These are phyloP conservation scores for Jackrogersella multiformis DNA, from an alignment of 495 filamentous ascomycete genomes.

Conservation along the genomic window DNA sequence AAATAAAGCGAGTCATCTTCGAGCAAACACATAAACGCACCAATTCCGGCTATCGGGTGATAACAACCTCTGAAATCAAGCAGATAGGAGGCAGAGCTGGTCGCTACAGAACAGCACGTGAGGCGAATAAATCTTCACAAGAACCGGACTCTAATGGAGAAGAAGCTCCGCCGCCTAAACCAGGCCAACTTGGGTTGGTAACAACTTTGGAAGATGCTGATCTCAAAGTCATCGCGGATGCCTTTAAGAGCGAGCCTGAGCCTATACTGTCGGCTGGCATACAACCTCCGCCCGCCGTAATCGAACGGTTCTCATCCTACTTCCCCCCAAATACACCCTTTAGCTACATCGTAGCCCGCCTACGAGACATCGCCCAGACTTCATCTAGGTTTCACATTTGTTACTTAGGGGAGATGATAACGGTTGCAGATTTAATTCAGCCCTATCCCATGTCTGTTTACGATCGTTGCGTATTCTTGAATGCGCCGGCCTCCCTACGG, in stretches of 20 bases:
- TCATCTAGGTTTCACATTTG: constrained; percentile 79
- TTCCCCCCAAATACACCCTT: constrained; percentile 82
- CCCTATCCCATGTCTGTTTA: constrained; percentile 67
- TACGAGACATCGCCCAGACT: constrained; percentile 70
- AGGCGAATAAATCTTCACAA: constrained; percentile 48
- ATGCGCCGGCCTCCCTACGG: constrained; percentile 65
- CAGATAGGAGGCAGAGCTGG: constrained; percentile 96
- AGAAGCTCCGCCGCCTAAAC: constrained; percentile 43
- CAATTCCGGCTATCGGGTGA: constrained; percentile 56
- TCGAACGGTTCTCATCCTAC: constrained; percentile 77
- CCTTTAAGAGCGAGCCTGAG: constrained; percentile 68
- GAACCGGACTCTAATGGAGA: constrained; percentile 53
- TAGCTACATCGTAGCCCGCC: constrained; percentile 74
- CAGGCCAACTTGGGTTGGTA: constrained; percentile 70
- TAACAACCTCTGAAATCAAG: constrained; percentile 82
- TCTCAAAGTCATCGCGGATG: constrained; percentile 65
- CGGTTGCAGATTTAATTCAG: constrained; percentile 76
- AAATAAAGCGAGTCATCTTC: constrained; percentile 91
- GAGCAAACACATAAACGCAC: constrained; percentile 76
- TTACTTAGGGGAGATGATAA: constrained; percentile 62
- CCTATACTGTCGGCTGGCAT: constrained; percentile 80
- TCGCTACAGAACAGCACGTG: constrained; percentile 77
- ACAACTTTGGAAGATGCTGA: constrained; percentile 81
- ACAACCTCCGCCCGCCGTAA: constrained; percentile 68
- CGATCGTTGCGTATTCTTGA: constrained; percentile 80